phyloP scores from a whole-genome alignment of 1,284 basidiomycete species.

The Heterobasidion occidentale region DNA sequence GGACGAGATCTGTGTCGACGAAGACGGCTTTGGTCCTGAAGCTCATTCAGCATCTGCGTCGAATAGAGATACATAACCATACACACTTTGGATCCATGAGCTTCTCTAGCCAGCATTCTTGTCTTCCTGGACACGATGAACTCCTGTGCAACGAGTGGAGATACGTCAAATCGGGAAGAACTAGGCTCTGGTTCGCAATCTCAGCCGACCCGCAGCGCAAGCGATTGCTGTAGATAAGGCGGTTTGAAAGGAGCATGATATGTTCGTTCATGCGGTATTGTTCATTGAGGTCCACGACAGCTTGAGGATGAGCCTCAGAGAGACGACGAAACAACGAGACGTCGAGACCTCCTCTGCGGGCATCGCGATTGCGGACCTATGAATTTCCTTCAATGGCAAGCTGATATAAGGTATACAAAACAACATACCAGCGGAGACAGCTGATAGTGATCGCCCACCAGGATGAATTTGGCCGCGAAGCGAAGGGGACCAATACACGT shows the following conservation, averaged over 20 bases:
- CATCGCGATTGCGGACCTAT: constrained; percentile 75
- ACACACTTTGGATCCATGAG: constrained; percentile 36
- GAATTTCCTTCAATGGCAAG: background rate
- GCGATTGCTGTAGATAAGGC: constrained; percentile 77
- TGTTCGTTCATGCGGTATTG: constrained; percentile 98
- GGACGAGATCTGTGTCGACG: constrained; percentile 82
- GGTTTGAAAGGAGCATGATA: constrained; percentile 92
- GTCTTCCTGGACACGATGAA: constrained; percentile 16
- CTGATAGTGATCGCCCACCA: constrained; percentile 97
- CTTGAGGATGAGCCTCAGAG: constrained; percentile 77
- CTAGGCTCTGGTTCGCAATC: constrained; percentile 57
- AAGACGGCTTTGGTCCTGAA: constrained; percentile 80
- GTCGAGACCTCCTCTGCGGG: constrained; percentile 82
- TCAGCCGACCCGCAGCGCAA: constrained; percentile 73
- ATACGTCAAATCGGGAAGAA: constrained; percentile 39
- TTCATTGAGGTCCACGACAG: constrained; percentile 75
- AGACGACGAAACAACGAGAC: constrained; percentile 86
- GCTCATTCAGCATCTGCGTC: background rate
- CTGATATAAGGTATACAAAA: too few relatives aligned
- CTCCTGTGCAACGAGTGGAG: constrained; percentile 32
- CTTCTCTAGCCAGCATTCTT: constrained; percentile 64
- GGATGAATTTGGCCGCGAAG: constrained; percentile 84
- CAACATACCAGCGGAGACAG: constrained; percentile 79
- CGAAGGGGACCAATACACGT: constrained; percentile 92
- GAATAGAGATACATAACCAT: background rate